phyloP scores from a whole-genome alignment of 1,139 yeast species.

The Geotrichum carabidarum region DNA sequence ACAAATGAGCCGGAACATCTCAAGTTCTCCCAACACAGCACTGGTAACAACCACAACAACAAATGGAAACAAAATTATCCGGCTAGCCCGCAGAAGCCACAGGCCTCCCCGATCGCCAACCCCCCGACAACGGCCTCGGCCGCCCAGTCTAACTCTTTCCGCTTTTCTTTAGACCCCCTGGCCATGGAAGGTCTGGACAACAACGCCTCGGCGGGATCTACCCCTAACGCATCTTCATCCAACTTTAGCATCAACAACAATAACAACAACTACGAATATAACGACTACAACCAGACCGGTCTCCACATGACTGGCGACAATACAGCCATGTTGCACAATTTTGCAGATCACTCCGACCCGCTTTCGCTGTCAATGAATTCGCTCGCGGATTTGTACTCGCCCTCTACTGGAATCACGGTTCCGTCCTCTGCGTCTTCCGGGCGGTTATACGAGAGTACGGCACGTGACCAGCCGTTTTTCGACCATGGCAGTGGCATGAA shows the following conservation, averaged over 20 bases:
- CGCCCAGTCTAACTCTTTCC: slow-evolving; percentile 26
- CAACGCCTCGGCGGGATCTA: slow-evolving; percentile 9
- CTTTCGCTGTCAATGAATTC: slow-evolving; percentile 15
- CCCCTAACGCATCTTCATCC: slow-evolving; percentile 5
- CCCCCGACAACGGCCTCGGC: slow-evolving; percentile 9
- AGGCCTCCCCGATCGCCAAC: slow-evolving; percentile 19
- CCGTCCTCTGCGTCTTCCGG: neutral
- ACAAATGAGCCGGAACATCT: slow-evolving; percentile 7
- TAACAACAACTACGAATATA: neutral
- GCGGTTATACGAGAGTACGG: slow-evolving; percentile 4
- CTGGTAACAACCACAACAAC: neutral
- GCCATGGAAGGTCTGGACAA: slow-evolving; percentile 36
- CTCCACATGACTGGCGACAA: slow-evolving; percentile 1
- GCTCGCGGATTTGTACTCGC: slow-evolving; percentile 17
- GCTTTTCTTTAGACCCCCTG: slow-evolving; percentile 35
- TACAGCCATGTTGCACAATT: slow-evolving; percentile 7
- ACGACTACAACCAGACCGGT: neutral
- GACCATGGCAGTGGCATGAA: neutral
- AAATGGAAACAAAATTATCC: slow-evolving; percentile 6
- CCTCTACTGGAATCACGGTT: slow-evolving; percentile 3
- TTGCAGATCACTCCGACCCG: neutral
- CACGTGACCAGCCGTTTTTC: slow-evolving; percentile 10
- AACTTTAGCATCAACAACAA: neutral
- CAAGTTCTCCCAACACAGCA: neutral
- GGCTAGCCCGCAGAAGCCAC: slow-evolving; percentile 18